Evolutionary conservation across 1,139 yeast species (phyloP).

Genomic region (Pichia sp.): DNA sequence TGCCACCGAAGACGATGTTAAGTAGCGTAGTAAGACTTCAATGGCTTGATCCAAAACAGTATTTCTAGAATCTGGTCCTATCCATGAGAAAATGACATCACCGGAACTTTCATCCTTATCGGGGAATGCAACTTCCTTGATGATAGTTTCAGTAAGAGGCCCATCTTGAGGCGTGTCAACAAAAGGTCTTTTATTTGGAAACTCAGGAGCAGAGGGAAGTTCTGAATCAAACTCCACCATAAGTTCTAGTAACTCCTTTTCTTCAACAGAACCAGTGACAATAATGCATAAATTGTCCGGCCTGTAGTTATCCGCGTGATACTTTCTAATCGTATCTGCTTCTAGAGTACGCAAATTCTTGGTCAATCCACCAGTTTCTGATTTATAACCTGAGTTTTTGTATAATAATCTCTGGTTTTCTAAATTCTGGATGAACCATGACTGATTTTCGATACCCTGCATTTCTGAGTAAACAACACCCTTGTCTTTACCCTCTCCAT

Average conservation of each 20-base stretch:
- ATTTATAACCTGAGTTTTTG: conserved; percentile 69
- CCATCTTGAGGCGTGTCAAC: conserved; percentile 59
- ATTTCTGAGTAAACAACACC: conserved; percentile 98
- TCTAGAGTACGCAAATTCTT: conserved; percentile 68
- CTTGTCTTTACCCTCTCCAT: conserved; percentile 84
- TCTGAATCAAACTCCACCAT: conserved; percentile 62
- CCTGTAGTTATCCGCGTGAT: conserved; percentile 68
- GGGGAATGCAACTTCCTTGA: conserved; percentile 69
- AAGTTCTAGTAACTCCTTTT: conserved; percentile 56
- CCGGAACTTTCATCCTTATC: conserved; percentile 86
- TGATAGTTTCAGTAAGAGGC: conserved; percentile 35
- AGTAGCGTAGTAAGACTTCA: conserved; percentile 67
- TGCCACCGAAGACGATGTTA: conserved; percentile 72
- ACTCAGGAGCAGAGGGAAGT: conserved; percentile 41
- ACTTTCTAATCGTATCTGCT: conserved; percentile 67
- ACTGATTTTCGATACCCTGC: conserved; percentile 86
- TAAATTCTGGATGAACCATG: conserved; percentile 67
- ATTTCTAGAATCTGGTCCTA: conserved; percentile 67
- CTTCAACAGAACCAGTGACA: conserved; percentile 80
- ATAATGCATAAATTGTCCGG: conserved; percentile 83
- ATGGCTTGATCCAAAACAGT: conserved; percentile 58
- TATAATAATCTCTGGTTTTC: conserved; percentile 62
- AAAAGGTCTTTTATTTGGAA: conserved; percentile 62
- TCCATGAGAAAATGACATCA: conserved; percentile 70
- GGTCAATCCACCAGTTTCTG: conserved; percentile 93